Evolutionary conservation across 176 grass and related monocot species (phyloP).

Genomic region (Rhynchospora breviuscula): DNA sequence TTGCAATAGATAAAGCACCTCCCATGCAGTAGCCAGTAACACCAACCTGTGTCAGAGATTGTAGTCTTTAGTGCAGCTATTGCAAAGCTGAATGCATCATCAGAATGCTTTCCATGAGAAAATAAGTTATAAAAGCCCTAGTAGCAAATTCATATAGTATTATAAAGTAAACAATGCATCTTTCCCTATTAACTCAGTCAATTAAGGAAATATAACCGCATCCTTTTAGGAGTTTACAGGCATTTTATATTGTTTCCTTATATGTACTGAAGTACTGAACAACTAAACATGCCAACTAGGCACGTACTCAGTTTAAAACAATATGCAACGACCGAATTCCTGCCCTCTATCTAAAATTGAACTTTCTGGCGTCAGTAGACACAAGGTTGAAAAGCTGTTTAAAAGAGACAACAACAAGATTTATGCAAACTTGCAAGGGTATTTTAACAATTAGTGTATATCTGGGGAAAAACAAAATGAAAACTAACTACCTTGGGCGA

Average conservation of each 20-base stretch:
- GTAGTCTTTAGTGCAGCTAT: neutral
- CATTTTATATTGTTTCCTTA: neutral
- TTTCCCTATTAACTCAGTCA: neutral
- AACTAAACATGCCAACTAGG: neutral
- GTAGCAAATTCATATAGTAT: neutral
- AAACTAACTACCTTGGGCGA: constrained; percentile 53
- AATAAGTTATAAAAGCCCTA: neutral
- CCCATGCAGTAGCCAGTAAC: constrained; percentile 94
- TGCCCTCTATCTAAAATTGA: neutral
- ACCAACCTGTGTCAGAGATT: constrained; percentile 53
- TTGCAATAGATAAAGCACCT: constrained; percentile 87
- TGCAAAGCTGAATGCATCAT: neutral
- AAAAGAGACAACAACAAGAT: neutral
- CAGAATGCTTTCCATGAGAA: neutral
- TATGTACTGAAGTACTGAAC: neutral
- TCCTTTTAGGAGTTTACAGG: neutral
- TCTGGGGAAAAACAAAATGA: neutral
- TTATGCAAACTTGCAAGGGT: neutral
- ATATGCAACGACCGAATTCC: neutral
- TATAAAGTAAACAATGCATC: neutral
- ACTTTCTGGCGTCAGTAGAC: neutral
- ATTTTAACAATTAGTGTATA: neutral
- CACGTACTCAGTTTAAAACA: neutral
- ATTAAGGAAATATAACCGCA: neutral
- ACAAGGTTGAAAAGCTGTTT: neutral